Percentiles rank a stretch among this genome's conserved stretches.
These are phyloP conservation scores for Aspergillus cavernicola DNA, from an alignment of 495 filamentous ascomycete species.

Conservation along the genomic window DNA sequence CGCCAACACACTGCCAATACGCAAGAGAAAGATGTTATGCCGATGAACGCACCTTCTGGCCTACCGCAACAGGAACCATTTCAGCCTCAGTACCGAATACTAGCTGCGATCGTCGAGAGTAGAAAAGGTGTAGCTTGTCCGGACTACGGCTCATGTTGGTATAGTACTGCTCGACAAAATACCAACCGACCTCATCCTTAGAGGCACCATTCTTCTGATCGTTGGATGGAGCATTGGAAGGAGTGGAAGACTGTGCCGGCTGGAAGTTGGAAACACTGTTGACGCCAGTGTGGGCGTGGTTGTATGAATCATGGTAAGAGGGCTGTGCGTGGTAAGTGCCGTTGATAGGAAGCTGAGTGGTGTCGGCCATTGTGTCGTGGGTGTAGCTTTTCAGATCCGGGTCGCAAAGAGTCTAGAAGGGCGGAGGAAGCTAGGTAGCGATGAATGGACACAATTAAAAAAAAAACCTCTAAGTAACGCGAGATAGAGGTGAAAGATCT, in stretches of 20 bases:
- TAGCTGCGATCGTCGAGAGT: slow-evolving; percentile 77
- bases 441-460: slow-evolving; percentile 8
- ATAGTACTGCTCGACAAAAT: slow-evolving; percentile 99
- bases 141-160: slow-evolving; percentile 92
- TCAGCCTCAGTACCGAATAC: slow-evolving; percentile 85
- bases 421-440: background rate
- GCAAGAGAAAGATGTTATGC: background rate
- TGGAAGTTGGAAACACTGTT: slow-evolving; percentile 43
- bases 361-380: slow-evolving; percentile 41
- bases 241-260: slow-evolving; percentile 42
- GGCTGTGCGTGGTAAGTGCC: slow-evolving; percentile 44
- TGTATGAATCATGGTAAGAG: slow-evolving; percentile 39
- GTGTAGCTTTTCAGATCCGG: slow-evolving; percentile 15
- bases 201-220: slow-evolving; percentile 46
- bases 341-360: slow-evolving; percentile 43
- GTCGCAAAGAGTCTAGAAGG: slow-evolving; percentile 16
- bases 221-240: slow-evolving; percentile 37
- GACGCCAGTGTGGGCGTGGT: slow-evolving; percentile 31
- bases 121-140: slow-evolving; percentile 88
- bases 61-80: slow-evolving; percentile 74
- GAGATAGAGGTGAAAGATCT: slow-evolving; percentile 2
- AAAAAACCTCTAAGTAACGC: slow-evolving; percentile 11
- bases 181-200: slow-evolving; percentile 96
- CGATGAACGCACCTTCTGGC: slow-evolving; percentile 68
- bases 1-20: background rate